phyloP scores from a whole-genome alignment of 306 rosid genomes.

The Trifolium repens region DNA sequence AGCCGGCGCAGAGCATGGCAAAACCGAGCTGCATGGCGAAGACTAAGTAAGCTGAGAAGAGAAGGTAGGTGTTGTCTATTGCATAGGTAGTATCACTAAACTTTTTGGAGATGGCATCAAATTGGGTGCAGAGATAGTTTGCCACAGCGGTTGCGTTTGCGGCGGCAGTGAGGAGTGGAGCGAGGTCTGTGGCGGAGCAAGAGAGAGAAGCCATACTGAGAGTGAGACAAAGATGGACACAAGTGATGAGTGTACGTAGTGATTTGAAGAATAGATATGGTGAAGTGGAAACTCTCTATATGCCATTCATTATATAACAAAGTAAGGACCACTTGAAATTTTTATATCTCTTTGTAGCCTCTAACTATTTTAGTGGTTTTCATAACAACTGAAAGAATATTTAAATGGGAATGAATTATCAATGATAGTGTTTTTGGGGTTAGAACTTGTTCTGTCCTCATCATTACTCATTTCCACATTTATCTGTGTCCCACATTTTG shows the following conservation, averaged over 20 bases:
- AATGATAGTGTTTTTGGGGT: slow-evolving; percentile 20
- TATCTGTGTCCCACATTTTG: slow-evolving; percentile 10
- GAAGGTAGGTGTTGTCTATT: slow-evolving; percentile 48
- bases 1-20: slow-evolving; percentile 92
- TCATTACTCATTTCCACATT: slow-evolving; percentile 5
- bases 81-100: slow-evolving; percentile 63
- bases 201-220: slow-evolving; percentile 51
- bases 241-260: background rate
- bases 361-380: slow-evolving; percentile 35
- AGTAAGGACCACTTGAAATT: background rate
- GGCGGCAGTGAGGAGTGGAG: slow-evolving; percentile 45
- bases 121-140: slow-evolving; percentile 57
- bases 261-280: background rate
- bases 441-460: slow-evolving; percentile 5
- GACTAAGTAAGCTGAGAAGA: slow-evolving; percentile 85
- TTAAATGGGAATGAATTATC: slow-evolving; percentile 6
- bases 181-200: slow-evolving; percentile 62
- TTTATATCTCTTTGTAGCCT: slow-evolving; percentile 1
- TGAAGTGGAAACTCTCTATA: background rate
- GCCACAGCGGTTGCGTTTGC: slow-evolving; percentile 55
- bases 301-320: background rate
- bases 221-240: slow-evolving; percentile 18
- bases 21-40: slow-evolving; percentile 97
- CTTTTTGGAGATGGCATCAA: slow-evolving; percentile 46
- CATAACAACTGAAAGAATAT: slow-evolving; percentile 19